Base-by-base conservation (phyloP, 768 basidiomycete species). In the Pholiota microspora region DNA sequence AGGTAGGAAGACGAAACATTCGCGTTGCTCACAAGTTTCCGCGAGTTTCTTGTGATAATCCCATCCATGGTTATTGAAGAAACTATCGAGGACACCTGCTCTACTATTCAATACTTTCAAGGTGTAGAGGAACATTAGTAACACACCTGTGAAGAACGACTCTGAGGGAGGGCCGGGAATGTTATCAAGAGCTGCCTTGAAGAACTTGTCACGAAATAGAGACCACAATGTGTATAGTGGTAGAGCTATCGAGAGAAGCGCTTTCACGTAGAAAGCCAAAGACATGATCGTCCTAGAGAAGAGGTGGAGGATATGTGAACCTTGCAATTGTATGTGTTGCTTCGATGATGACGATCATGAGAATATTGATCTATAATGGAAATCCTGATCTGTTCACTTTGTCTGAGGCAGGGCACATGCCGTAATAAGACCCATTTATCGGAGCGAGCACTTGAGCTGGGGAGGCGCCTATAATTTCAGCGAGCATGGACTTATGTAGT, bases 151-250 rank as follows among this genome's bases (percentile, higher is more conserved):
- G 10, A 69, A 52, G 29, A 69, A 66, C 0, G 75, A 77, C 5
- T 53, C 45, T 0, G 69, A 59, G 4, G 63, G 58, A 0, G 76
- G 77, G 1, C 77, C 77, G 4, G 73, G 72, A 29, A 78, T 64
- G 56, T 75, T 73, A 49, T 73, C 68, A 2, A 75, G 57, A 18
- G 63, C 58, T 9, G 63, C 61, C 21, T 60, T 55, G 24, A 45
- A 9, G 47, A 54, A 38, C 9, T 45, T 32, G 24, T 54, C 46
- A 4, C 45, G 24, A 12, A 54, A 28, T 31, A 54, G 15, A 13
- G 45, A 35, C 45, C 45, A 54, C 5, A 47, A n/a, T 13, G 24
- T 24, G 34, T 47, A 54, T 10, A 47, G 16, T 18, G 46, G 45
- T 34, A 47, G 27, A 25, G 36, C n/a, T 13, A 36, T 15, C 21